Evolutionary conservation across 2,329 filamentous ascomycete genomes (phyloP).

Genomic region (Bisporella sp.): DNA sequence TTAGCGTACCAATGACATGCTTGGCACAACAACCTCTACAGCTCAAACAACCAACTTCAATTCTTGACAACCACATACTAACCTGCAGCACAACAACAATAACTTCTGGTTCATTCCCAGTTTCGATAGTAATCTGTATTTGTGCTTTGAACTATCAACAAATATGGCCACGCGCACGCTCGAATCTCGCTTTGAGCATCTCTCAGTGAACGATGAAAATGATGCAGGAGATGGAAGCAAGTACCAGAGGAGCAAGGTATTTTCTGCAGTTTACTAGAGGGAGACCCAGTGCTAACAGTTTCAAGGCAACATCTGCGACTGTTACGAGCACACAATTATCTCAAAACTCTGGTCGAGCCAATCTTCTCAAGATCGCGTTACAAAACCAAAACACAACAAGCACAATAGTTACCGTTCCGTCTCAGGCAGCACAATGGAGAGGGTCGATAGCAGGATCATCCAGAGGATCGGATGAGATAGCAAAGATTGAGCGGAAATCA

Average conservation of each 20-base stretch:
- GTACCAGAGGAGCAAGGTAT: slow-evolving; percentile 74
- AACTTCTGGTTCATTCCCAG: no score
- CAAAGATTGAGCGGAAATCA: slow-evolving; percentile 42
- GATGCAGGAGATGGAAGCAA: slow-evolving; percentile 49
- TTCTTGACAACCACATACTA: slow-evolving; percentile 8
- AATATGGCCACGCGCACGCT: slow-evolving; percentile 68
- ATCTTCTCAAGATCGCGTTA: slow-evolving; percentile 79
- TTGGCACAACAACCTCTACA: no score
- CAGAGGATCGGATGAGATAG: slow-evolving; percentile 41
- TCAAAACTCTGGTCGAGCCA: slow-evolving; percentile 59
- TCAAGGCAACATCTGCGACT: slow-evolving; percentile 16
- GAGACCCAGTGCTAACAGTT: slow-evolving; percentile 29
- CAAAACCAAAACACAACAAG: slow-evolving; percentile 69
- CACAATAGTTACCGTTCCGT: slow-evolving; percentile 60
- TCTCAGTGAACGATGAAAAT: slow-evolving; percentile 87
- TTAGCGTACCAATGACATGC: no score
- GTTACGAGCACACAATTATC: slow-evolving; percentile 29
- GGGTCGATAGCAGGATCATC: slow-evolving; percentile 38
- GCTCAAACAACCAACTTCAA: no score
- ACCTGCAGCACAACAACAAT: slow-evolving; percentile 6
- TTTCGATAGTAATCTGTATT: no score
- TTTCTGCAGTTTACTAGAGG: slow-evolving; percentile 12
- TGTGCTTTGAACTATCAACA: not conserved
- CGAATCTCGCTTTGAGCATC: slow-evolving; percentile 82
- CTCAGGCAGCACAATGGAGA: slow-evolving; percentile 53